A percentile compares a stretch with the other conserved stretches of the same genome.
Conservation (phyloP, 148 eudicot genomes). For the Chenopodium album region DNA sequence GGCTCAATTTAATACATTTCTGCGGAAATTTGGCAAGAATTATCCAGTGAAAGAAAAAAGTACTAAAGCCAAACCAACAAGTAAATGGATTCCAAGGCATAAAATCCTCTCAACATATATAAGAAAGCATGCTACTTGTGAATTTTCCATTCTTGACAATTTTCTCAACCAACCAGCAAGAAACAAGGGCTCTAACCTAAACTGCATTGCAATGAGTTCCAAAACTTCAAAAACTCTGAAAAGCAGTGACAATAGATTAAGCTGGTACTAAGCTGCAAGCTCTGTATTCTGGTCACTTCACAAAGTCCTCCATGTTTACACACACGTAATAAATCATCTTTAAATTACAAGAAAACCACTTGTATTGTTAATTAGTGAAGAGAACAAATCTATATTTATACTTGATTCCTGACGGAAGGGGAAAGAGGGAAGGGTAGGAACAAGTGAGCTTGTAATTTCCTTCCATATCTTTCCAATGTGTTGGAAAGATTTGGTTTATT, state of each 20-base stretch:
- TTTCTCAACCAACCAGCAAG: slow-evolving; percentile 12
- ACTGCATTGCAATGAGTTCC: background rate
- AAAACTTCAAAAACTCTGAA: background rate
- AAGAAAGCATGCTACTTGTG: background rate
- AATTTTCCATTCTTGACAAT: background rate
- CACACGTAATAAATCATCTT: background rate
- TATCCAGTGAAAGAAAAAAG: background rate
- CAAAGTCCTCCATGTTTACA: background rate
- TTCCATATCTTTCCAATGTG: too few relatives aligned
- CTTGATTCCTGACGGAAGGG: background rate
- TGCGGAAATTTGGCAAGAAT: background rate
- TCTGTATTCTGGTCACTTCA: background rate
- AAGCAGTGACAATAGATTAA: background rate
- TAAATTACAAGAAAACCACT: background rate
- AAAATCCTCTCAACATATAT: background rate
- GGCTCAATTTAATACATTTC: background rate
- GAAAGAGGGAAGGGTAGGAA: too few relatives aligned
- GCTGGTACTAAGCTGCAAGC: slow-evolving; percentile 1
- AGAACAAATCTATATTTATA: background rate
- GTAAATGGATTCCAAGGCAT: background rate
- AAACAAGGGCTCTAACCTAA: background rate
- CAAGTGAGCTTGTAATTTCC: too few relatives aligned
- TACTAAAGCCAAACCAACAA: background rate
- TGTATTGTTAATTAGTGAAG: background rate
- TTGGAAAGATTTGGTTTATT: too few relatives aligned